phyloP scores from a whole-genome alignment of 129 eudicot genomes.

The Daucus carota region DH1_v3.0 NC_030386.2:21897001-21897500 shows the following conservation, averaged over 20 bases:
- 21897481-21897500: neutral
- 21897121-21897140: neutral
- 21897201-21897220: constrained; percentile 66
- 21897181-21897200: constrained; percentile 61
- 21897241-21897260: constrained; percentile 66
- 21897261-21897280: constrained; percentile 59
- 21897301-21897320: constrained; percentile 41
- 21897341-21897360: constrained; percentile 48
- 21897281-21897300: constrained; percentile 55
- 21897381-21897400: neutral
- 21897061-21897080: neutral
- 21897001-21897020: neutral
- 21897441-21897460: neutral
- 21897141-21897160: constrained; percentile 24
- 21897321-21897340: constrained; percentile 55
- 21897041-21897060: neutral
- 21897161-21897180: constrained; percentile 56
- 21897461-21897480: neutral
- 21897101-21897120: no score
- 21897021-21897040: neutral
- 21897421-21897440: neutral
- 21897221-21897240: constrained; percentile 63
- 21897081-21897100: neutral
- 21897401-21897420: neutral
- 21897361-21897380: neutral